Evolutionary conservation across 495 filamentous ascomycete species (phyloP), one percentile per base, ranked within the genome.

Genomic region (Cudoniella acicularis): DNA sequence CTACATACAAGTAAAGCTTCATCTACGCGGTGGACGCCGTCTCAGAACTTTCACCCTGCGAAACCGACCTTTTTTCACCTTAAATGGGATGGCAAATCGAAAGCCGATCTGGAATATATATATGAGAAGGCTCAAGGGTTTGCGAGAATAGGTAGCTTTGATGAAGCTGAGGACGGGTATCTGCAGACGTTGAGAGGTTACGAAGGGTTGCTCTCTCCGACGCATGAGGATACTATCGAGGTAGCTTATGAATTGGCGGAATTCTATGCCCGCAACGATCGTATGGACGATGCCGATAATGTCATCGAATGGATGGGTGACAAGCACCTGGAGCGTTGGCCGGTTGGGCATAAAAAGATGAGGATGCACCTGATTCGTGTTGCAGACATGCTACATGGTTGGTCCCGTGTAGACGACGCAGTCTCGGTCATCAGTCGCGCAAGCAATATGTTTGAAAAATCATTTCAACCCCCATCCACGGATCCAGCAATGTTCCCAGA

Each of bases 211-310:
- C 20, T 46, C 11, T 46, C 53, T 26, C 36, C 53, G 2, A 46
- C 40, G 4, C 36, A 56, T 20, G 42, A 46, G 2, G 41, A 46
- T 2, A 56, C 53, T 2, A 25, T 16, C 10, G 2, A 11, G 23
- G 36, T 47, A 16, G 53, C 53, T 10, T 56, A 56, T 47, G 18
- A 46, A 2, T 10, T 56, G 2, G 53, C 53, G 3, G 21, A 26
- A 18, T 56, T 56, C 53, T 56, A 9, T 3, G 53, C 53, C 2
- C 4, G 24, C 17, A 9, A 24, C 3, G 40, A 1, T n/a, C 53
- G 53, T 3, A 56, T 56, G 53, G 27, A 41, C 10, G 51, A 54
- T 2, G 51, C 51, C 21, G 51, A 54, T 54, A 21, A 2, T 2
- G n/a, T 54, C 11, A 11, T 54, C 9, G 36, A 54, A n/a, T 42